phyloP scores from a whole-genome alignment of 179 eudicot genomes.

The Gypsophila paniculata region DNA sequence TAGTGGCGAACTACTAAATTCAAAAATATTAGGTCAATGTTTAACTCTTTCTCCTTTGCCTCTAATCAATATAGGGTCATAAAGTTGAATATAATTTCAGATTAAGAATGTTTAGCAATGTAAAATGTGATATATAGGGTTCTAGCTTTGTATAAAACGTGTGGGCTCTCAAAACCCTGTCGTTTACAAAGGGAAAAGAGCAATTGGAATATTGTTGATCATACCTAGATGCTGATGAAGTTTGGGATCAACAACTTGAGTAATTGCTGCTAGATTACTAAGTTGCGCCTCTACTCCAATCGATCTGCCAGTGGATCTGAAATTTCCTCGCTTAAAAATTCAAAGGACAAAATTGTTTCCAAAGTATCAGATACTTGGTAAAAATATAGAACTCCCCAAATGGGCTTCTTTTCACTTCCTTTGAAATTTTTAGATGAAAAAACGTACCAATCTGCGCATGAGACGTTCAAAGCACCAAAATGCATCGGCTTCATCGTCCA shows the following conservation, averaged over 20 bases:
- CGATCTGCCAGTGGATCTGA: conserved; percentile 85
- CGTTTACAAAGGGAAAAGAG: neutral
- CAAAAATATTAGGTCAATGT: too few relatives aligned
- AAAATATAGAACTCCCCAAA: neutral
- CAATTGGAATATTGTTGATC: neutral
- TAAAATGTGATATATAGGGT: too few relatives aligned
- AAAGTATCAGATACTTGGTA: neutral
- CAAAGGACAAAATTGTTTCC: conserved; percentile 27
- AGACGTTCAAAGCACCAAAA: conserved; percentile 99
- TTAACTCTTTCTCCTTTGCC: too few relatives aligned
- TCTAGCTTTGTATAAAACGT: too few relatives aligned
- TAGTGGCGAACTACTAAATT: too few relatives aligned
- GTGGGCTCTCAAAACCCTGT: too few relatives aligned
- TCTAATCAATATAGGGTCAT: too few relatives aligned
- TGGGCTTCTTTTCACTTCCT: neutral
- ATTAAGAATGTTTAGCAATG: too few relatives aligned
- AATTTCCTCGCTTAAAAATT: conserved; percentile 83
- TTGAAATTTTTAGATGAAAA: neutral
- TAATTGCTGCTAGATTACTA: conserved; percentile 68
- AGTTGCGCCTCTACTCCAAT: conserved; percentile 94
- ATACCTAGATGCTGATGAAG: conserved; percentile 97
- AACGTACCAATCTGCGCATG: conserved; percentile 86
- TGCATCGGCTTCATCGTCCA: conserved; percentile 93
- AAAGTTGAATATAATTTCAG: too few relatives aligned
- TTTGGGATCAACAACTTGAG: conserved; percentile 91